Evolutionary conservation across 2,329 filamentous ascomycete genomes (phyloP).

Genomic region (Paracorniculantispora psalliotae): DNA sequence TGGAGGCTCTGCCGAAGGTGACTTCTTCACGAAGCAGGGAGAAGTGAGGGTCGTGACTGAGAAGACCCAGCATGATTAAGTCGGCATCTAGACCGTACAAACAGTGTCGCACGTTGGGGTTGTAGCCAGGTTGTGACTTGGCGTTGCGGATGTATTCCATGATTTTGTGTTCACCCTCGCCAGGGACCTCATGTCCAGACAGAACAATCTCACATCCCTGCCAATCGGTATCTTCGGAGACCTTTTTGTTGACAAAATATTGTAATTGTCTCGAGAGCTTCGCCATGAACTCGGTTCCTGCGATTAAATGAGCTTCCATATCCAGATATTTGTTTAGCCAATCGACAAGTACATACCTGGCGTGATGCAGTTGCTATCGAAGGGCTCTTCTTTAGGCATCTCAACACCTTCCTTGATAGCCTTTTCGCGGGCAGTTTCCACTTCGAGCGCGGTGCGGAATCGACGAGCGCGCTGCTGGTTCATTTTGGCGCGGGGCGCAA

Average conservation of each 20-base stretch:
- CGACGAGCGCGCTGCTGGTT: conserved; percentile 95
- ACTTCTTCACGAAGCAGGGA: conserved; percentile 96
- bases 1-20: conserved; percentile 84
- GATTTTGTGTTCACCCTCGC: conserved; percentile 98
- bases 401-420: conserved; percentile 84
- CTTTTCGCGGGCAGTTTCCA: conserved; percentile 85
- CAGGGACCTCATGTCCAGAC: conserved; percentile 95
- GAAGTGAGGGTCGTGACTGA: conserved; percentile 98
- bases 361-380: conserved; percentile 99
- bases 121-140: conserved; percentile 89
- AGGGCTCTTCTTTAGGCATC: conserved; percentile 90
- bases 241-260: conserved; percentile 98
- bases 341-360: conserved; percentile 51
- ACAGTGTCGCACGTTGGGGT: conserved; percentile 91
- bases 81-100: conserved; percentile 96
- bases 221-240: conserved; percentile 95
- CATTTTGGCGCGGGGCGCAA: conserved; percentile 98
- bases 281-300: conserved; percentile 89
- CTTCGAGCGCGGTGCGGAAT: conserved; percentile 90
- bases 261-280: conserved; percentile 90
- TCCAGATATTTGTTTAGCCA: not conserved
- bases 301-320: not conserved
- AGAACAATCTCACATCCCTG: conserved; percentile 94
- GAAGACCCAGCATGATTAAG: conserved; percentile 94
- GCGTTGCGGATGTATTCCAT: conserved; percentile 99